Evolutionary conservation across 306 rosid species (phyloP).

Genomic region (Inga leiocalycina): DNA sequence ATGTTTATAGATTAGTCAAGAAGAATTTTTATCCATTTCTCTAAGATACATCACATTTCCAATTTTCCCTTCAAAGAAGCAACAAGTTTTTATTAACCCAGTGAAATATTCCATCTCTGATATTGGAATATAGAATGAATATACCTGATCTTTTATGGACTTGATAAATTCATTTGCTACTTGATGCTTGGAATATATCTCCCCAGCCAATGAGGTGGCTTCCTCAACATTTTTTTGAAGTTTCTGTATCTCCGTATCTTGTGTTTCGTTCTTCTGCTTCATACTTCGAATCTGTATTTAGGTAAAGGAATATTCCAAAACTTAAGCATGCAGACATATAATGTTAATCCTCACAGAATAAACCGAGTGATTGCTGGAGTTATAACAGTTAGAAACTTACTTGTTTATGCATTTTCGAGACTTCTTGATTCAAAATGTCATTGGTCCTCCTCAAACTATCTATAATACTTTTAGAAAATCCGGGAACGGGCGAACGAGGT

Average conservation of each 20-base stretch:
- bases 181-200: conserved; percentile 62
- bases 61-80: not conserved
- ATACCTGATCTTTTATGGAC: conserved; percentile 74
- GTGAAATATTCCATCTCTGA: conserved; percentile 3
- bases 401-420: conserved; percentile 65
- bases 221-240: conserved; percentile 53
- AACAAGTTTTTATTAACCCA: conserved; percentile 7
- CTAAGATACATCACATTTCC: not conserved
- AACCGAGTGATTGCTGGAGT: conserved; percentile 15
- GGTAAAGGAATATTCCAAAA: conserved; percentile 34
- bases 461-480: conserved; percentile 79
- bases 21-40: not conserved
- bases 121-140: conserved; percentile 21
- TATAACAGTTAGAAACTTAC: conserved; percentile 46
- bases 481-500: conserved; percentile 66
- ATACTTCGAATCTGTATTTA: conserved; percentile 57
- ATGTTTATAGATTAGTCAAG: not conserved
- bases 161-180: conserved; percentile 55
- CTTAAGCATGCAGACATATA: conserved; percentile 14
- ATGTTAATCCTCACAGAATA: conserved; percentile 11
- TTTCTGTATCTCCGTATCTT: conserved; percentile 62
- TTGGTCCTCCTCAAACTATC: conserved; percentile 78
- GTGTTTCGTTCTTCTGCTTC: conserved; percentile 60
- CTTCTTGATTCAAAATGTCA: conserved; percentile 67
- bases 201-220: conserved; percentile 52